Percentiles rank a stretch among this genome's conserved stretches.
Conservation (phyloP, 768 basidiomycete genomes). For the Rhodotorula graminis region DNA sequence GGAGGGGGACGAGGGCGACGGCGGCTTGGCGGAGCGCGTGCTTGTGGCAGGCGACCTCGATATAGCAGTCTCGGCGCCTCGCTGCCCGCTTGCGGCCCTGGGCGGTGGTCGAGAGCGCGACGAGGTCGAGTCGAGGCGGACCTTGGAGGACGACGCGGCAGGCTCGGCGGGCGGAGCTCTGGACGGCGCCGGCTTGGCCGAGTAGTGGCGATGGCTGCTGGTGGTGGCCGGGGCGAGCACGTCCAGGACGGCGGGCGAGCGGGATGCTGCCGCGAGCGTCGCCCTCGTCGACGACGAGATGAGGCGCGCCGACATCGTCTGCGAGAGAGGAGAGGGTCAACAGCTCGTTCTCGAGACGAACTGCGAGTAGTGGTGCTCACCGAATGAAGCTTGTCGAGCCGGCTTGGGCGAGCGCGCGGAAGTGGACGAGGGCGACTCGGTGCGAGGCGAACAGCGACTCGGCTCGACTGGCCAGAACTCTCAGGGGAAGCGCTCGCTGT, state of each 20-base stretch:
- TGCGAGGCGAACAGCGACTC: too few relatives aligned
- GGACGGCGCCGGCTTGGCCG: too few relatives aligned
- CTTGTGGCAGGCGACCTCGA: fast-evolving
- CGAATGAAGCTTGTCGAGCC: too few relatives aligned
- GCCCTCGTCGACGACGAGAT: not conserved
- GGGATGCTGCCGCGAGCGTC: not conserved
- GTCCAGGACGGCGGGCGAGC: not conserved
- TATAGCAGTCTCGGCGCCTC: too few relatives aligned
- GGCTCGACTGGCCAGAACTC: too few relatives aligned
- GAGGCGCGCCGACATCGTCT: not conserved
- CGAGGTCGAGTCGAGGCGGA: not conserved
- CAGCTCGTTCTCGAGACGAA: not conserved
- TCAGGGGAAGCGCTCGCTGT: too few relatives aligned
- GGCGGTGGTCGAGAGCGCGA: not conserved
- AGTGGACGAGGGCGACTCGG: too few relatives aligned
- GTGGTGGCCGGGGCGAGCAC: not conserved
- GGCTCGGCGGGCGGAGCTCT: not conserved
- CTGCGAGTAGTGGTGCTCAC: too few relatives aligned
- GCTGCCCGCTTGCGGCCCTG: too few relatives aligned
- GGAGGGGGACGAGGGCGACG: not conserved
- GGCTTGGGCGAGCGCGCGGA: too few relatives aligned
- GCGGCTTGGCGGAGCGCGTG: not conserved
- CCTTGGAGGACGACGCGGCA: not conserved
- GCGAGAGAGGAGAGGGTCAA: not conserved
- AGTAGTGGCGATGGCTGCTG: too few relatives aligned